These are phyloP conservation scores for Hordeum marinum DNA, from an alignment of 176 grass and related monocot species.

Conservation along the genomic window DNA sequence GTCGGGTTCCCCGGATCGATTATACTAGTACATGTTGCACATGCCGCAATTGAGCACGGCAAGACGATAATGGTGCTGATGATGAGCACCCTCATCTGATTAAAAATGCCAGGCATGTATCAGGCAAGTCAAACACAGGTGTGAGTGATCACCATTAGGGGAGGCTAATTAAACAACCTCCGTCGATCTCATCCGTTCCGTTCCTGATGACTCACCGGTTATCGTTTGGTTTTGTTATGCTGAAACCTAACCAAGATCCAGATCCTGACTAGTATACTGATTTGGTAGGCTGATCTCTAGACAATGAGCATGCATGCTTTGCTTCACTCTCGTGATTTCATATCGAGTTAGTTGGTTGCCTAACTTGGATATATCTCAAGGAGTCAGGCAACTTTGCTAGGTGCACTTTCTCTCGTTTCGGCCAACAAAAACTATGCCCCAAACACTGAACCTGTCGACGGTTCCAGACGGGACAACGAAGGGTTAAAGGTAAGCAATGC, in stretches of 20 bases:
- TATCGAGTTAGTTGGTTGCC: neutral
- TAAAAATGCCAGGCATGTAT: neutral
- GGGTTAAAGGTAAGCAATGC: neutral
- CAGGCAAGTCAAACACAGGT: constrained; percentile 5
- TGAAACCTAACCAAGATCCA: neutral
- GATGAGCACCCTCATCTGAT: neutral
- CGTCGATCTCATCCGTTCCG: constrained; percentile 9
- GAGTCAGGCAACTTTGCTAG: neutral
- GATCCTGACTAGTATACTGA: neutral
- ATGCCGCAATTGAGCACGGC: constrained; percentile 7
- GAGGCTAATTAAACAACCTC: neutral
- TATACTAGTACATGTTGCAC: constrained; percentile 28
- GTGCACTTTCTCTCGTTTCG: neutral
- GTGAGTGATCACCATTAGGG: neutral
- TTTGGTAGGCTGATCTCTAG: neutral
- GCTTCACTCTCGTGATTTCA: neutral
- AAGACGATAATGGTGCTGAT: neutral
- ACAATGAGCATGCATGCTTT: neutral
- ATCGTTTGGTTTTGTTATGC: neutral
- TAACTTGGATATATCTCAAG: neutral
- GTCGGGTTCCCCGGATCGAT: neutral
- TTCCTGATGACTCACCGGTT: neutral
- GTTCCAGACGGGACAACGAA: neutral
- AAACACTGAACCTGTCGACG: neutral
- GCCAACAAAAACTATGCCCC: neutral